Percentiles rank a stretch among this genome's conserved stretches.
These are phyloP conservation scores for Tetrahymena borealis DNA, from an alignment of 73 alveolate species.

Conservation along the genomic window DNA sequence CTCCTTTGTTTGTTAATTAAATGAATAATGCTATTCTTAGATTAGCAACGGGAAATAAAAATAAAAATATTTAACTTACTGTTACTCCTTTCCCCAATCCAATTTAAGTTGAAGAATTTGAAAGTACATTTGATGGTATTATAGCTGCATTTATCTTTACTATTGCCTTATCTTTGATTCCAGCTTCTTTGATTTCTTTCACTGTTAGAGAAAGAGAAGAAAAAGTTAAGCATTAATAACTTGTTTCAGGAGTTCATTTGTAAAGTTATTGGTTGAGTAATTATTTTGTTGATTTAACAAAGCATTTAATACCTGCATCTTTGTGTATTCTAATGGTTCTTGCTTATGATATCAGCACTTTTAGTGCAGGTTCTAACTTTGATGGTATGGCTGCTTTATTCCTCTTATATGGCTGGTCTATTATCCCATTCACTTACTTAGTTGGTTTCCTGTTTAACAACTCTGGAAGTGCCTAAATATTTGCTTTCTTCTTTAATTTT, in stretches of 20 bases:
- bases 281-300: conserved; percentile 74
- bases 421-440: conserved; percentile 66
- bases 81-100: conserved; percentile 17
- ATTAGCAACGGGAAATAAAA: neutral
- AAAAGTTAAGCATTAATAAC: conserved; percentile 83
- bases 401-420: conserved; percentile 68
- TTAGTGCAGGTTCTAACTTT: conserved; percentile 22
- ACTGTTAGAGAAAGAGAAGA: conserved; percentile 92
- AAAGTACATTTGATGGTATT: conserved; percentile 37
- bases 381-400: conserved; percentile 54
- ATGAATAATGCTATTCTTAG: conserved; percentile 35
- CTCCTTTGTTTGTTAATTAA: conserved; percentile 4
- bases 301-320: conserved; percentile 70
- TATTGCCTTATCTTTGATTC: conserved; percentile 89
- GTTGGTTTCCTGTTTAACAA: conserved; percentile 50
- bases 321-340: conserved; percentile 52
- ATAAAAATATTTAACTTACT: neutral
- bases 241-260: conserved; percentile 84
- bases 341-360: conserved; percentile 49
- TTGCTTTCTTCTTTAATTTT: conserved; percentile 50
- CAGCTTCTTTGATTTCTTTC: conserved; percentile 77
- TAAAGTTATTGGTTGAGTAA: conserved; percentile 88
- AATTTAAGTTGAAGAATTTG: neutral
- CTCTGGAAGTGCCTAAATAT: conserved; percentile 47
- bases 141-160: conserved; percentile 70